Evolutionary conservation across 2,329 filamentous ascomycete species (phyloP).

Genomic region (Colletotrichum somersetense): DNA sequence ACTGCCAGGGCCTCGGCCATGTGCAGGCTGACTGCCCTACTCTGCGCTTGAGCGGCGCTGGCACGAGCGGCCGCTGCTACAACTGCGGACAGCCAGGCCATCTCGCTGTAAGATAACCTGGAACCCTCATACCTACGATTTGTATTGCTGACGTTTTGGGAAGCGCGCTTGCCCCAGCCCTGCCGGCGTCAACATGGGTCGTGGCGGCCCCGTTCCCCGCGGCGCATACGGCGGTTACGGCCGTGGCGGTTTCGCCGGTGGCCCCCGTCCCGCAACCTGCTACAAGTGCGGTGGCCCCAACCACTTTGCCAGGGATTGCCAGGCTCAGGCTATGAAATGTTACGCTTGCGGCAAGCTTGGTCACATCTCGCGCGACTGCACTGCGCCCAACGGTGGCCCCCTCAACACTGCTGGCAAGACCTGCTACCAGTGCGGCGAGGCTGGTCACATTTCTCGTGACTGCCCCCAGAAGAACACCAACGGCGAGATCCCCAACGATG

Average conservation of each 20-base stretch:
- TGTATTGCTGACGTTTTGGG: slow-evolving; percentile 27
- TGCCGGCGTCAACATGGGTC: slow-evolving; percentile 70
- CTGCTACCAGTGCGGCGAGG: slow-evolving; percentile 97
- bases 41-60: slow-evolving; percentile 86
- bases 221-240: slow-evolving; percentile 77
- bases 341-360: slow-evolving; percentile 96
- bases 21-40: slow-evolving; percentile 99
- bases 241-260: slow-evolving; percentile 81
- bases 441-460: slow-evolving; percentile 95
- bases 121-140: not conserved
- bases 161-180: slow-evolving; percentile 88
- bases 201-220: slow-evolving; percentile 76
- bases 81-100: slow-evolving; percentile 95
- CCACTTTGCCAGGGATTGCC: slow-evolving; percentile 98
- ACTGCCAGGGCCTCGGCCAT: slow-evolving; percentile 98
- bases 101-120: slow-evolving; percentile 76
- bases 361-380: slow-evolving; percentile 92
- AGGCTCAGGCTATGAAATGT: slow-evolving; percentile 98
- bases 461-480: slow-evolving; percentile 80
- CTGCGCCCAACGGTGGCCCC: slow-evolving; percentile 93
- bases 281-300: slow-evolving; percentile 89
- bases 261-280: slow-evolving; percentile 77
- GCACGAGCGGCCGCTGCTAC: slow-evolving; percentile 91
- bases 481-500: slow-evolving; percentile 62
- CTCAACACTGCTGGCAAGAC: slow-evolving; percentile 97